Evolutionary conservation across 108 stramenopile species (phyloP), one percentile per base, ranked within the genome.

Genomic region (Mayamaea pseudoterrestris): DNA sequence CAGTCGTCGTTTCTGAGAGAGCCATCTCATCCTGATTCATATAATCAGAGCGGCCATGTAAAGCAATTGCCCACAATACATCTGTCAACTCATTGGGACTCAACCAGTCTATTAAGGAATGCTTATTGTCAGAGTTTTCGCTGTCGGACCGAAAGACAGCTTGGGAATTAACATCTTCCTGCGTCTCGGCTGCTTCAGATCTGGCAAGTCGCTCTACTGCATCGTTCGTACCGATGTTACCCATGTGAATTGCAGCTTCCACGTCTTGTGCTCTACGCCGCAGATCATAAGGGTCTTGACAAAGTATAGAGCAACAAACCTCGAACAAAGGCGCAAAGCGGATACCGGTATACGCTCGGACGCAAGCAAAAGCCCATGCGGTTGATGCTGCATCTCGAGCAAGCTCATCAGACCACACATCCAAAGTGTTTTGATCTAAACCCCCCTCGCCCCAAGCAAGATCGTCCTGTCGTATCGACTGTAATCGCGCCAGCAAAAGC

Each of bases 321-420:
- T 77, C 60, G 27, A 77, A 66, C 0, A 77, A 49, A 2, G 56
- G 47, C 14, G 25, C 60, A 27, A 58, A 69, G 24, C 35, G 31
- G 23, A 69, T 16, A 16, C 76, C 76, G 1, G 71, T 69, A 27
- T 44, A 55, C 1, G 61, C 70, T 29, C 44, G 49, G 27, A 77
- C 76, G 35, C 61, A 62, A 0, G 63, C 70, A 48, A 77, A 77
- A 0, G 71, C 44, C 71, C 71, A 72, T 48, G 69, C 54, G 5
- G 65, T 68, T 6, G 60, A 44, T 0, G 71, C 76, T 2, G 67
- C 65, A 53, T 77, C 71, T 44, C 72, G 50, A 6, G 68, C 70
- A 24, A 77, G 27, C 32, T 69, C 70, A 41, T 69, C 53, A 27
- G 66, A 51, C 18, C 52, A 37, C 23, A 60, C 34, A 22, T 65